Percentiles rank a stretch among this genome's conserved stretches.
phyloP scores from a whole-genome alignment of 495 filamentous ascomycete species.

The Acidiella bohemica region DNA sequence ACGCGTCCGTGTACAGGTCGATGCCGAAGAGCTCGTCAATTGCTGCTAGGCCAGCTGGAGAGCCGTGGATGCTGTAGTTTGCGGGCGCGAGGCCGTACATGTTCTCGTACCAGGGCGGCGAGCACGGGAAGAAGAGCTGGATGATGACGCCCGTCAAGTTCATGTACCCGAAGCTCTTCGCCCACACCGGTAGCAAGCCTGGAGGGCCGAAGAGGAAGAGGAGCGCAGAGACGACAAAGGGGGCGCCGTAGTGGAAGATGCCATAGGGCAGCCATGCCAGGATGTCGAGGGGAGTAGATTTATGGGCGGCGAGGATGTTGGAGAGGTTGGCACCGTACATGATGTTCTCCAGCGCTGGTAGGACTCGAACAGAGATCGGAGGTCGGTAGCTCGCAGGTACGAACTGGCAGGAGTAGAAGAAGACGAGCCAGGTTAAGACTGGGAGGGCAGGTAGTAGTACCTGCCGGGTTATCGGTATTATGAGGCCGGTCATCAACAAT shows the following conservation, averaged over 20 bases:
- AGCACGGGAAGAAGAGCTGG: conserved; percentile 82
- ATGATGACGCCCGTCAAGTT: conserved; percentile 73
- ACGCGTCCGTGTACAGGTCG: conserved; percentile 81
- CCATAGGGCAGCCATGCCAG: conserved; percentile 92
- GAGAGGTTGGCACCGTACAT: conserved; percentile 91
- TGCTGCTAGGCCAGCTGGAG: conserved; percentile 75
- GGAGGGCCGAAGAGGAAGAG: conserved; percentile 84
- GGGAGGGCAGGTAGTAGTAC: conserved; percentile 82
- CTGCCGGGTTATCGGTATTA: conserved; percentile 77
- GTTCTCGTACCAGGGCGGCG: conserved; percentile 89
- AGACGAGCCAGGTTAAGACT: conserved; percentile 68
- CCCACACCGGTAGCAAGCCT: conserved; percentile 71
- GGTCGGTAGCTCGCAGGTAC: conserved; percentile 74
- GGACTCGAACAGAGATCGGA: conserved; percentile 84
- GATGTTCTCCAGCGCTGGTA: conserved; percentile 93
- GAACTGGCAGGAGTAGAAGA: conserved; percentile 88
- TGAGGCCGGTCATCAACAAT: conserved; percentile 52
- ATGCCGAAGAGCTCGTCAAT: conserved; percentile 79
- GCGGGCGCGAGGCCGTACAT: conserved; percentile 76
- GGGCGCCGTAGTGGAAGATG: conserved; percentile 71
- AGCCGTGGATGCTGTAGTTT: conserved; percentile 78
- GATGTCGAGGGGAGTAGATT: conserved; percentile 64
- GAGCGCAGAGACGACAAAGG: conserved; percentile 55
- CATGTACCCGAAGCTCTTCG: conserved; percentile 80
- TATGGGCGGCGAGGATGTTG: conserved; percentile 85